phyloP scores from a whole-genome alignment of 129 eudicot genomes.

The Lonicera japonica region DNA sequence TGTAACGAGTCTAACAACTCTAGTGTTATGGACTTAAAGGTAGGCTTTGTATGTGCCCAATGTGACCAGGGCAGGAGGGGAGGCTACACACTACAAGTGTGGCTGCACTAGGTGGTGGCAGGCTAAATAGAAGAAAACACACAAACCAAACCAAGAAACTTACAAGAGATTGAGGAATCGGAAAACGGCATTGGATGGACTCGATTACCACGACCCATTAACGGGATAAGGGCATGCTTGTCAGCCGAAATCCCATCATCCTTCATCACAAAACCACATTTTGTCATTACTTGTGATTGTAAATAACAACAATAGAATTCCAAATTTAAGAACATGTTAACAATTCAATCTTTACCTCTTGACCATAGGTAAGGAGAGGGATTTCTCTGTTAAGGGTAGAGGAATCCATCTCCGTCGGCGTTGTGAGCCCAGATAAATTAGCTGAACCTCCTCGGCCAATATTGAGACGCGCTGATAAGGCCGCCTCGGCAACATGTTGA shows the following conservation, averaged over 20 bases:
- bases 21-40: neutral
- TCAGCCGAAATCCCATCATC: slow-evolving; percentile 87
- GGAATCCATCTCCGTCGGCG: slow-evolving; percentile 54
- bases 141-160: slow-evolving; percentile 12
- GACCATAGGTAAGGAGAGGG: slow-evolving; percentile 87
- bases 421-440: slow-evolving; percentile 54
- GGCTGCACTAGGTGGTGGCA: no score
- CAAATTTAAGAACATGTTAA: neutral
- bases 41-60: no score
- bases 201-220: slow-evolving; percentile 66
- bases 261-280: slow-evolving; percentile 22
- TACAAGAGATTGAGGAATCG: slow-evolving; percentile 69
- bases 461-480: slow-evolving; percentile 38
- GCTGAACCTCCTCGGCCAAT: slow-evolving; percentile 40
- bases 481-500: slow-evolving; percentile 46
- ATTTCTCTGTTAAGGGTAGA: slow-evolving; percentile 48
- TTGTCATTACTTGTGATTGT: neutral
- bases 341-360: slow-evolving; percentile 45
- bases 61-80: no score
- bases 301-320: neutral
- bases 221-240: slow-evolving; percentile 81
- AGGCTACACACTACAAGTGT: no score
- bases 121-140: no score
- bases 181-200: slow-evolving; percentile 68
- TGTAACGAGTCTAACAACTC: neutral